Evolutionary conservation across 2,329 filamentous ascomycete genomes (phyloP).

Genomic region (Apiospora sp.): DNA sequence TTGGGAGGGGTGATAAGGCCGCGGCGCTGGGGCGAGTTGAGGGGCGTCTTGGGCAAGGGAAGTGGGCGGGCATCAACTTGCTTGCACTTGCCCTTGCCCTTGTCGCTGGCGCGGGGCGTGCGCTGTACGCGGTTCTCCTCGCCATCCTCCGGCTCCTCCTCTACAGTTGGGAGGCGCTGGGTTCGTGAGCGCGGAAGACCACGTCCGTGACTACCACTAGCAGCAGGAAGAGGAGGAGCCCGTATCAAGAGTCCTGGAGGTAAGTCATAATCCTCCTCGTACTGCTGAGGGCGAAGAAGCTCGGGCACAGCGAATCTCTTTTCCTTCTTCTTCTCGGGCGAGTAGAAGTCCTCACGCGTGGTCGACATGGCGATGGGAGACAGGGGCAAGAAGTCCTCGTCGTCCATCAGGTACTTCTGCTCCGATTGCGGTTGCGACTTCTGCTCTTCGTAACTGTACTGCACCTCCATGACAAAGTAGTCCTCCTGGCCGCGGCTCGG

Average conservation of each 20-base stretch:
- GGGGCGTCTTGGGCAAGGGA: not conserved
- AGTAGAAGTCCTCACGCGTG: not conserved
- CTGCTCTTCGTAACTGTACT: conserved; percentile 1
- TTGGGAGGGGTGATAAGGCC: not conserved
- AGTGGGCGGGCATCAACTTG: not conserved
- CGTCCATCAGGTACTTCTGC: not conserved
- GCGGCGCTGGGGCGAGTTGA: not conserved
- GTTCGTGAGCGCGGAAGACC: not conserved
- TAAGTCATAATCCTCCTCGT: not conserved
- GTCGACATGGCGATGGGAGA: not conserved
- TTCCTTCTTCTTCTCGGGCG: not conserved
- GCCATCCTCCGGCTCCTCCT: not conserved
- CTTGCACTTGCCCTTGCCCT: not conserved
- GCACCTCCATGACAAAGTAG: not conserved
- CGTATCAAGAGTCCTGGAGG: not conserved
- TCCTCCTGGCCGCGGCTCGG: not conserved
- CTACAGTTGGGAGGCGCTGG: not conserved
- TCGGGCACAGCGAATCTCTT: not conserved
- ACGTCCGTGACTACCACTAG: not conserved
- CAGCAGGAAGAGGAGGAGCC: no score
- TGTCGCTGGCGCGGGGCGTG: not conserved
- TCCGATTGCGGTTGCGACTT: not conserved
- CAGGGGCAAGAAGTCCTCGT: not conserved
- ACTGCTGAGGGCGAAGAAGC: not conserved
- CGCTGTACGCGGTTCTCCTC: not conserved